Evolutionary conservation across 2,329 filamentous ascomycete species (phyloP), one percentile per base, ranked within the genome.

Genomic region (Ceratocystis papillata): DNA sequence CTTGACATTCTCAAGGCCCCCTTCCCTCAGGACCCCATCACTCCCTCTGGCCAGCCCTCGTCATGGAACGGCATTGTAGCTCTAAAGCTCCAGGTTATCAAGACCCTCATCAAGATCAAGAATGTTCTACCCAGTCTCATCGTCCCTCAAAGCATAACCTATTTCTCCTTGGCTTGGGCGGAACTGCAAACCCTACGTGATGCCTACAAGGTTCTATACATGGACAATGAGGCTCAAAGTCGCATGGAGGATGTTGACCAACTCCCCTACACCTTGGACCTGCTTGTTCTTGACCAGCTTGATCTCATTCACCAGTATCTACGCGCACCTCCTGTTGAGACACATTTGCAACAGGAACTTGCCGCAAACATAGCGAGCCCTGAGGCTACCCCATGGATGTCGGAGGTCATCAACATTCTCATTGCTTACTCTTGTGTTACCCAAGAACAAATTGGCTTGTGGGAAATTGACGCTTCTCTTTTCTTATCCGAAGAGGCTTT

Each of bases 401-500:
- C 88, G 44, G 89, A 96, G 72, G 85, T 96, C 22, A 88, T 96
- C 84, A 89, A 88, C 73, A 82, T 96, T 70, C 84, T 91, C 8
- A 85, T 91, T 22, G 85, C 86, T 1, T 97, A 96, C 75, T 87
- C 91, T 12, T 90, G 93, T 70, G 95, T 99, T 71, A 92, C 89
- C 1, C 86, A 85, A 33, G 94, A 99, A 74, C 94, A 97, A 73
- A 90, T 96, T 76, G 90, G 89, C 6, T 77, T 99, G 8, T 99
- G 94, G 94, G 90, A 96, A 71, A 90, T 96, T 69, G 94, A 99
- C 75, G 88, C 95, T 70, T 97, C 96, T 67, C 83, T 99, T 1
- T 99, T 95, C 76, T 81, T 99, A 60, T 93, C 91, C 0, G 94
- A 99, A 75, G 93, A 97, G 77, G 93, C 90, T 1, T 93, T 91